Evolutionary conservation across 352 stramenopile species (phyloP).

Genomic region (Globisporangium nagaii): DNA sequence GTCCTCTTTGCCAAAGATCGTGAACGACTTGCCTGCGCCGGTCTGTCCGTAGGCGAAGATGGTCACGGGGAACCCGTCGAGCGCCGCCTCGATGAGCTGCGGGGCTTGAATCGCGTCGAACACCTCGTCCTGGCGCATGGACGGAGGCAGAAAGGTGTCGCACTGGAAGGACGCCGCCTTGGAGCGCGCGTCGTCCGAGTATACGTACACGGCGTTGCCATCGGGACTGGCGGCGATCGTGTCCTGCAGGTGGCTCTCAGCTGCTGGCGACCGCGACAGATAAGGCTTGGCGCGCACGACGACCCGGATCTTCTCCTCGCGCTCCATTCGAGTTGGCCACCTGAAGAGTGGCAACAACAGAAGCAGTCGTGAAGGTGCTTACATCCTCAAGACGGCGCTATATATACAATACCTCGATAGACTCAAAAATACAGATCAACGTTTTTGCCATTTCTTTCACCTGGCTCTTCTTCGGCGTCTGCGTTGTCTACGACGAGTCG

Average conservation of each 20-base stretch:
- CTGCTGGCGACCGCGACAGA: not conserved
- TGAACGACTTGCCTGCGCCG: conserved; percentile 66
- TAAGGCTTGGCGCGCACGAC: conserved; percentile 54
- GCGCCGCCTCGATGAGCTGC: conserved; percentile 42
- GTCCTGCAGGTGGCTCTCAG: conserved; percentile 10
- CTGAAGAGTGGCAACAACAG: not conserved
- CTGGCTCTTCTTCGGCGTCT: too few species aligned
- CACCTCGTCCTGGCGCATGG: conserved; percentile 38
- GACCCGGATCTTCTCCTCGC: conserved; percentile 64
- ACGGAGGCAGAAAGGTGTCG: conserved; percentile 42
- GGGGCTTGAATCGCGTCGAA: conserved; percentile 38
- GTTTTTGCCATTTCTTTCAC: too few species aligned
- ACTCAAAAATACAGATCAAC: too few species aligned
- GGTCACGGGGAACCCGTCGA: conserved; percentile 65
- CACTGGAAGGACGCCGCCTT: conserved; percentile 56
- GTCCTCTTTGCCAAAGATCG: conserved; percentile 69
- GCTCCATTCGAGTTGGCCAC: conserved; percentile 28
- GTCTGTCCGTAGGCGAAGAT: conserved; percentile 78
- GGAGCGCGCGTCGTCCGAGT: conserved; percentile 22
- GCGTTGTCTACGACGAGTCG: not conserved
- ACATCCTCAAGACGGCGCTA: too few species aligned
- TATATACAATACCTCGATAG: too few species aligned
- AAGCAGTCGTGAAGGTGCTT: not conserved
- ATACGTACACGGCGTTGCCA: conserved; percentile 37
- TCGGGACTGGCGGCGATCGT: conserved; percentile 34